Evolutionary conservation across 495 filamentous ascomycete species (phyloP), one percentile per base, ranked within the genome.

Genomic region (Viridothelium virens): DNA sequence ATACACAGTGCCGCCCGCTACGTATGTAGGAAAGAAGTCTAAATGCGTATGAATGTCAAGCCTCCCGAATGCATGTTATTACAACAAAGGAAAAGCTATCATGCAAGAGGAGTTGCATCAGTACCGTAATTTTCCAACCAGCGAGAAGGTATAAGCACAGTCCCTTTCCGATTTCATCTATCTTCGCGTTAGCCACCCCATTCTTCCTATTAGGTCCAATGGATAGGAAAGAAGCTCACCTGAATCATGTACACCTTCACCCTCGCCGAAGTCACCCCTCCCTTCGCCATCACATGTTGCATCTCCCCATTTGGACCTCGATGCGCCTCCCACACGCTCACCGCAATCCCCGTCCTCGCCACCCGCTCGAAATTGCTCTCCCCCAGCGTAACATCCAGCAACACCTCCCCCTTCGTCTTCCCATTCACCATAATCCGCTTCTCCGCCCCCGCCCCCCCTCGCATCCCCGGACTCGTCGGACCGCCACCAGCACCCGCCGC

Each of bases 161-260:
- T 75, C 72, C 10, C 72, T 67, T 66, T 75, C 73, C 63, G 66
- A 70, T 53, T 71, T 71, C 70, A 73, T 71, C 67, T 48, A 16
- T 11, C 66, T n/a, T 50, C 11, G 9, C 4, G 53, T 59, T 18
- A 34, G 37, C 61, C 11, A 9, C 18, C 1, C 37, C 44, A 50
- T 14, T 7, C 38, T n/a, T 16, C 18, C 1, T 1, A 65, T 36
- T 18, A 1, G 14, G 2, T 18, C 25, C 33, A 61, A 74, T 16
- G 48, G 14, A 46, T 25, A 25, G 25, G 25, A 59, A 59, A 7
- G 11, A 10, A 59, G 18, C 74, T 44, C 70, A 77, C 74, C 77
- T 94, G 90, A 66, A 96, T 86, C 82, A 92, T 91, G 82, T 89
- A 96, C 61, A 92, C 87, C 63, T 81, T 86, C 41, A 86, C 88